phyloP scores from a whole-genome alignment of 2,329 filamentous ascomycete genomes.

The Cercospora sp. region DNA sequence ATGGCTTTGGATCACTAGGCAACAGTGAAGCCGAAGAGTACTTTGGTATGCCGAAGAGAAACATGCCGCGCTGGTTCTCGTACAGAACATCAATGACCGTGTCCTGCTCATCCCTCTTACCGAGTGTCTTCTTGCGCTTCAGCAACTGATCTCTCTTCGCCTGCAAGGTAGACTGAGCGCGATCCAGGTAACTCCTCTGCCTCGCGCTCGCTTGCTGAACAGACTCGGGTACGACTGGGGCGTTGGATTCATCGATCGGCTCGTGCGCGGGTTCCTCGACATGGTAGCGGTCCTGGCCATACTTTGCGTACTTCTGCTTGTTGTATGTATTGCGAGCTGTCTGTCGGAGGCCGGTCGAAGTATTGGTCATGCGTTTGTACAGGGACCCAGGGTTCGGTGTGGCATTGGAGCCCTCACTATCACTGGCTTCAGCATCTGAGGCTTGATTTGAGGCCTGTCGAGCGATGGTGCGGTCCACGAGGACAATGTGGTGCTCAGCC shows the following conservation, averaged over 20 bases:
- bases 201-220: constrained; percentile 19
- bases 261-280: constrained; percentile 18
- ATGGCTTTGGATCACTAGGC: constrained; percentile 79
- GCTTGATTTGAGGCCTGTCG: constrained; percentile 19
- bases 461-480: constrained; percentile 58
- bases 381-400: constrained; percentile 23
- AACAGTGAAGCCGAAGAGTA: constrained; percentile 85
- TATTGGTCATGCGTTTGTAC: constrained; percentile 33
- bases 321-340: constrained; percentile 34
- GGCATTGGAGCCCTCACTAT: constrained; percentile 30
- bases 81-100: constrained; percentile 81
- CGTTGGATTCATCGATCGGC: constrained; percentile 22
- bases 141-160: constrained; percentile 35
- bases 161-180: constrained; percentile 30
- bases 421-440: constrained; percentile 32
- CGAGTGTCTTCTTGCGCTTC: constrained; percentile 36
- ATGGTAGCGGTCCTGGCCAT: constrained; percentile 37
- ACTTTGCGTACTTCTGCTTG: constrained; percentile 40
- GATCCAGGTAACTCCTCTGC: constrained; percentile 34
- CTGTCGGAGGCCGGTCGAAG: constrained; percentile 32
- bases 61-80: constrained; percentile 90
- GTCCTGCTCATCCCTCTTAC: constrained; percentile 41
- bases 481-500: constrained; percentile 62
- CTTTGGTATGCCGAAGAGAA: constrained; percentile 84
- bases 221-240: constrained; percentile 22